Conservation (phyloP, 2,329 filamentous ascomycete genomes). For the Apiospora marii region DNA sequence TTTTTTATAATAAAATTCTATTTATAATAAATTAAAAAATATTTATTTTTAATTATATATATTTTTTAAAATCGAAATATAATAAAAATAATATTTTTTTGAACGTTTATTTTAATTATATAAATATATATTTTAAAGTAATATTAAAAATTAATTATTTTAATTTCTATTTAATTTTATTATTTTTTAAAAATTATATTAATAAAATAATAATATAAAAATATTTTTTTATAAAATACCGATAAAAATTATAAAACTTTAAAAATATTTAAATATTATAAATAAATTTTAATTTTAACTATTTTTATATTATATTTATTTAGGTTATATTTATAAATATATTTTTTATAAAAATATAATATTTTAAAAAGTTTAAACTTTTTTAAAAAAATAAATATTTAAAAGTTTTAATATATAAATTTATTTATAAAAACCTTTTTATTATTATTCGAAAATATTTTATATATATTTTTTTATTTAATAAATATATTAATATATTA, state of each 20-base stretch:
- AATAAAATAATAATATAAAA: not conserved
- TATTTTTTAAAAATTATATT: not conserved
- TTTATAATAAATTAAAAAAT: not conserved
- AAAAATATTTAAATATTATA: not conserved
- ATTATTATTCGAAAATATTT: no score
- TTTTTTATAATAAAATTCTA: not conserved
- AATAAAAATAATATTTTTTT: not conserved
- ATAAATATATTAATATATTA: not conserved
- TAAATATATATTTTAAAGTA: not conserved
- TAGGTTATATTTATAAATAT: not conserved
- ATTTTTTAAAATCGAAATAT: not conserved
- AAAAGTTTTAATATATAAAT: not conserved
- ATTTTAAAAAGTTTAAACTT: not conserved
- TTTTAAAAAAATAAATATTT: not conserved
- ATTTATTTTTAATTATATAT: not conserved
- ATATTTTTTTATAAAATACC: not conserved
- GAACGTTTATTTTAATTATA: not conserved
- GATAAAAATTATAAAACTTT: conserved; percentile 14
- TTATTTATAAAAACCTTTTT: no score
- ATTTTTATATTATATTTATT: conserved; percentile 14
- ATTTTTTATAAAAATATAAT: not conserved
- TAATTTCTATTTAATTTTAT: not conserved
- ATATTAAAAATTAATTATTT: not conserved
- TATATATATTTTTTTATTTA: not conserved
- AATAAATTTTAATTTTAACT: conserved; percentile 14